Percentiles rank a stretch among this genome's conserved stretches.
phyloP scores from a whole-genome alignment of 2,329 filamentous ascomycete species.

The Colletotrichum graminicola region DNA sequence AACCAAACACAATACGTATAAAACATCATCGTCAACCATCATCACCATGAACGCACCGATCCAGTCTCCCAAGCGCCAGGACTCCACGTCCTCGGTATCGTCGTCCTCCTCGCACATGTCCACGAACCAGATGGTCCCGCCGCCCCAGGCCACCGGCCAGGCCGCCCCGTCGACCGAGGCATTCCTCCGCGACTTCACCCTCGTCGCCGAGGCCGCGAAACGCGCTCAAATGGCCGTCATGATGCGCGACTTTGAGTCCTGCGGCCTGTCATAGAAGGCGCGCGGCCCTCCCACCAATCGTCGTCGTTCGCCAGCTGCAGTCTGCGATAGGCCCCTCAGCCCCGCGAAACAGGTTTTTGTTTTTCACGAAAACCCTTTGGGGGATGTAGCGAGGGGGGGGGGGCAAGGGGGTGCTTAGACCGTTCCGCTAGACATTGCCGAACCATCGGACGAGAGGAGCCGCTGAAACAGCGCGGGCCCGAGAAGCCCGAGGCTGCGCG shows the following conservation, averaged over 20 bases:
- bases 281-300: background rate
- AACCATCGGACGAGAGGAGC: constrained; percentile 21
- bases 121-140: constrained; percentile 43
- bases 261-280: constrained; percentile 63
- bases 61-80: constrained; percentile 34
- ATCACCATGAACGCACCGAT: constrained; percentile 41
- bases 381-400: background rate
- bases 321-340: background rate
- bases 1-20: background rate
- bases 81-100: constrained; percentile 38
- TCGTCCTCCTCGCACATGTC: constrained; percentile 50
- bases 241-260: constrained; percentile 85
- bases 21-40: background rate
- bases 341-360: constrained; percentile 5
- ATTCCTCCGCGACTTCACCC: constrained; percentile 84
- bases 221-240: constrained; percentile 90
- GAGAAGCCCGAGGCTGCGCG: constrained; percentile 19
- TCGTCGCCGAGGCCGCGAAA: constrained; percentile 93
- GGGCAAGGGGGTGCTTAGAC: constrained; percentile 12
- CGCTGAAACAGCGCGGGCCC: constrained; percentile 36
- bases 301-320: background rate
- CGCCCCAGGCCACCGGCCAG: constrained; percentile 48
- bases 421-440: constrained; percentile 1
- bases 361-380: constrained; percentile 7
- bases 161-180: constrained; percentile 59